Evolutionary conservation across 75 land plant genomes (phyloP), one percentile per base, ranked within the genome.

Genomic region (Cupressus sempervirens): DNA sequence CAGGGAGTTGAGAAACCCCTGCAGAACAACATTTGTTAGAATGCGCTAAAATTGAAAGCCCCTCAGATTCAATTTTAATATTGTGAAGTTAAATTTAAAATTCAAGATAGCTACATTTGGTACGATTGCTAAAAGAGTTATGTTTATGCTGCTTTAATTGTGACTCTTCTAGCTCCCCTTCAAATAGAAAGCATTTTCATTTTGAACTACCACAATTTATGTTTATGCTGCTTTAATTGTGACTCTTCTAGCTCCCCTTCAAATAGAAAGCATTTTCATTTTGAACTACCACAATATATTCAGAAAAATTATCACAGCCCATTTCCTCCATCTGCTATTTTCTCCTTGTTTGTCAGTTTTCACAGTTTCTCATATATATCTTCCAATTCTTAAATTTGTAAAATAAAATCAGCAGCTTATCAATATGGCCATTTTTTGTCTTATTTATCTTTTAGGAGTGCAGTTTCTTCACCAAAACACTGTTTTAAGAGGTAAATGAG

Each of bases 1-100:
- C n/a, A 94, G 87, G 32, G 1, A 48, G 46, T 76, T 89, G 80
- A 89, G 81, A 10, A 92, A 4, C 4, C 85, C 88, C 91, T 91
- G 45, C 30, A 56, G 54, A 81, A n/a, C n/a, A 81, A 81, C 82
- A 13, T 10, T 26, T 13, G 48, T 81, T 48, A 46, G 46, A 3
- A 26, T 46, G 48, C 3, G 34, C 16, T 81, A 10, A 46, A 46
- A 48, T 48, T 0, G 82, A 20, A 26, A n/a, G 12, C 1, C 30
- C 10, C 48, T 46, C 23, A 81, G 29, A 48, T 48, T 81, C 11
- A 76, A 35, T 38, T 38, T 38, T 38, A 38, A n/a, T n/a, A n/a
- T n/a, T n/a, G n/a, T n/a, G n/a, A n/a, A n/a, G n/a, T n/a, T n/a
- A n/a, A 38, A 38, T 38, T 38, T 38, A 1, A 38, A 38, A 38